Conservation (phyloP, 2,329 filamentous ascomycete genomes). For the Dissoconium aciculare region DNA sequence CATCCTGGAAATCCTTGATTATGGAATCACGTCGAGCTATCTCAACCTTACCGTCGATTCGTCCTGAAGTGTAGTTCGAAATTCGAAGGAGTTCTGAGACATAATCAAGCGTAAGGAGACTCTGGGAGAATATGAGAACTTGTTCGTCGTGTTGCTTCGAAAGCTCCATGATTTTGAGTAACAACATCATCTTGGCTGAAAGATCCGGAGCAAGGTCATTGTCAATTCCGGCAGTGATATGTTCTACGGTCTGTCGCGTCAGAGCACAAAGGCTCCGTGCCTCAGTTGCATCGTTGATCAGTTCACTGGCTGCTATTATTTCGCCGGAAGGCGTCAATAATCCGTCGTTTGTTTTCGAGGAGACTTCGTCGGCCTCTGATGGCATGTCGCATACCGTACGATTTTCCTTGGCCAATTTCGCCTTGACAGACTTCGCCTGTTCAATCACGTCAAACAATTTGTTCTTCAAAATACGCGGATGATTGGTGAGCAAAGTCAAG, state of each 20-base stretch:
- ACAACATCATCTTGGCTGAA: slow-evolving; percentile 54
- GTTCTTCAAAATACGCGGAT: slow-evolving; percentile 39
- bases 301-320: slow-evolving; percentile 7
- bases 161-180: slow-evolving; percentile 55
- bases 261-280: slow-evolving; percentile 23
- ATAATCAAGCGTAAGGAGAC: slow-evolving; percentile 53
- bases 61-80: slow-evolving; percentile 33
- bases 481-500: slow-evolving; percentile 42
- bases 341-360: neutral
- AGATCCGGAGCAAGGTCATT: slow-evolving; percentile 33
- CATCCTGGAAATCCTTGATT: slow-evolving; percentile 55
- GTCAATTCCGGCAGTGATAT: slow-evolving; percentile 21
- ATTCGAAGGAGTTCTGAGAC: slow-evolving; percentile 43
- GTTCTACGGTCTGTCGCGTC: slow-evolving; percentile 23
- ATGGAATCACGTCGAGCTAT: slow-evolving; percentile 44
- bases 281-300: slow-evolving; percentile 12
- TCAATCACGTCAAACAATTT: too few relatives aligned
- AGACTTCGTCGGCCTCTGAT: slow-evolving; percentile 10
- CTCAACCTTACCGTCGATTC: slow-evolving; percentile 53
- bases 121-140: slow-evolving; percentile 67
- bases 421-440: too few relatives aligned
- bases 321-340: too few relatives aligned
- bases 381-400: slow-evolving; percentile 16
- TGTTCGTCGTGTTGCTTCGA: slow-evolving; percentile 52
- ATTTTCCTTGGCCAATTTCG: neutral